Base-by-base conservation (phyloP, 2,329 filamentous ascomycete genomes). In the Colletotrichum lindemuthianum region DNA sequence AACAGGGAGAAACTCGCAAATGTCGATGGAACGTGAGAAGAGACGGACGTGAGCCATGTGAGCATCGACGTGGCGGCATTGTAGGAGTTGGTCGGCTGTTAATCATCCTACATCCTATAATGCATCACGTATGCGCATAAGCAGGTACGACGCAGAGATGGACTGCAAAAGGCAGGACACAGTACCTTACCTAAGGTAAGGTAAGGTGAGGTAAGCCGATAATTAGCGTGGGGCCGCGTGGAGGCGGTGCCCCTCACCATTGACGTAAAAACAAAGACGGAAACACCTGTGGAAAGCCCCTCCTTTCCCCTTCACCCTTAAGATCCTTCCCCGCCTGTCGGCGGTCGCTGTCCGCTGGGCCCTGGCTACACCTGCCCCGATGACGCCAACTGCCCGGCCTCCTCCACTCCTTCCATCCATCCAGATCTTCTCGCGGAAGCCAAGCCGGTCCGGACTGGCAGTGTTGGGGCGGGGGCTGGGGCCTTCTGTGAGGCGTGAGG, bases 1-100 rank as follows among this genome's bases (percentile, higher is more conserved):
- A 41, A 39, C 53, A 40, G n/a, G 24, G 7, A 32, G 53, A 37
- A 5, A 24, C 24, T 24, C 24, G 24, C 24, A 24, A 24, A 5
- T 24, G 16, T 54, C 49, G 43, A 56, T 56, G 60, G 43, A 50
- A 54, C 57, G 16, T 36, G 43, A 32, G 13, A 54, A 12, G n/a
- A 41, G 33, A 33, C 40, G 54, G 47, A 51, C 49, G 47, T 36
- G 16, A 16, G 7, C 50, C 61, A 65, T 55, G 61, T 55, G 61
- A 60, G 57, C 50, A 39, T 6, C 11, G 24, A 24, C 24, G 24
- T 24, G 24, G 24, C 24, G 24, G 24, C 24, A 24, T 36, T 40
- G 39, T 41, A n/a, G 39, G 13, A 33, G 51, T 43, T 44, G 15
- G 6, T 41, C 9, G 15, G n/a, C 33, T 45, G 13, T 12, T 24